Conservation (phyloP, 2,329 filamentous ascomycete genomes). For the Tolypocladium amazonense region DNA sequence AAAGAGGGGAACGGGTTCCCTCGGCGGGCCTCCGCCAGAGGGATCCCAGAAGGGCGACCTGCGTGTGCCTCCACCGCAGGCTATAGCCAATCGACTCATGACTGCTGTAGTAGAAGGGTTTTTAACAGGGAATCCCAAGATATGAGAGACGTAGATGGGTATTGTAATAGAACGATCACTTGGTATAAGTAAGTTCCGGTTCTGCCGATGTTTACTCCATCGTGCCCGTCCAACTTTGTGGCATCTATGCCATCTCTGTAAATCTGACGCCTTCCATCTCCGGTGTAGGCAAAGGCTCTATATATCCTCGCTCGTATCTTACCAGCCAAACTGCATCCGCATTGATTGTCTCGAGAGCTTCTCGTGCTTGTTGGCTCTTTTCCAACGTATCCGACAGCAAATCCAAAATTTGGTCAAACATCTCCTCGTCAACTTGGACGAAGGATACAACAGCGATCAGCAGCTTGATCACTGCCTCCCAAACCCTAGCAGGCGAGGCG, state of each 20-base stretch:
- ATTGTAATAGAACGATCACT: not conserved
- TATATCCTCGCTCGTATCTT: constrained; percentile 35
- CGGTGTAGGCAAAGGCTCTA: constrained; percentile 25
- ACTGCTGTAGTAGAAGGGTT: constrained; percentile 70
- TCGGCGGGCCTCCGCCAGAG: constrained; percentile 53
- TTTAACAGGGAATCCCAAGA: constrained; percentile 43
- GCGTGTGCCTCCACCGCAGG: constrained; percentile 72
- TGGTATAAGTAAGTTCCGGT: not conserved
- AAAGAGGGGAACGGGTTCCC: constrained; percentile 47
- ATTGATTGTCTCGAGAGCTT: constrained; percentile 54
- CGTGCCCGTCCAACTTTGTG: constrained; percentile 4
- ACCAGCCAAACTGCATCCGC: constrained; percentile 68
- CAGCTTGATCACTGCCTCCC: constrained; percentile 50
- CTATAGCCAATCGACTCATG: constrained; percentile 87
- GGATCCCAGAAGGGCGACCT: constrained; percentile 68
- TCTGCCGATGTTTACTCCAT: not conserved
- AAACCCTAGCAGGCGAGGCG: constrained; percentile 50
- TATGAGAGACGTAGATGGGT: constrained; percentile 19
- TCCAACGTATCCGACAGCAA: constrained; percentile 44
- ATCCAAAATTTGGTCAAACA: constrained; percentile 61
- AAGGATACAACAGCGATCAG: constrained; percentile 50
- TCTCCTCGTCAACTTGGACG: constrained; percentile 54
- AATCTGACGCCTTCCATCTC: constrained; percentile 32
- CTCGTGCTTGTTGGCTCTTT: constrained; percentile 34
- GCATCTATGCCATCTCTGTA: constrained; percentile 13